Base-by-base conservation (phyloP, 1,139 yeast genomes). In the Debaryomyces subglobosus region DNA sequence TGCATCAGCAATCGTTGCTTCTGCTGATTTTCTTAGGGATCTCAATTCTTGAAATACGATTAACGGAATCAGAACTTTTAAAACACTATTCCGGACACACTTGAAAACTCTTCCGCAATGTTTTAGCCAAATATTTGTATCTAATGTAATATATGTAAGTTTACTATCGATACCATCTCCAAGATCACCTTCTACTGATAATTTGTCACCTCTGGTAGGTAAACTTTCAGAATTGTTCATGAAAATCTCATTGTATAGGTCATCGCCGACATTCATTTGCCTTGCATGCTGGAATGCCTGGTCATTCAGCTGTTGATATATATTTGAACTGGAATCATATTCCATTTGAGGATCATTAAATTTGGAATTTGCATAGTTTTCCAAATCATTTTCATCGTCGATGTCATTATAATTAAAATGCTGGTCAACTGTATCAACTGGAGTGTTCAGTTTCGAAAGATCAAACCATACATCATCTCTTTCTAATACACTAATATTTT, bases 71-170 rank as follows among this genome's bases (percentile, higher is more conserved):
- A 81, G 67, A 65, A 77, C 65, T 67, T 71, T 81, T 56, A 87
- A 74, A 2, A 85, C 79, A 10, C 77, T 78, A 55, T 81, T 81
- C 34, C 85, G 74, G 13, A 86, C 81, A 58, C 89, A 81, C 62
- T 87, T 87, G 69, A 78, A 87, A 27, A 87, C 74, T 51, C 86
- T 75, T 2, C 94, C 95, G 63, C 91, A 86, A 61, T 86, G 92
- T 57, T 87, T 85, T 54, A 87, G 70, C 94, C 94, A 87, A 51
- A 87, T 83, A 53, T 88, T 86, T 6, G 95, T 87, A 67, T 87
- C 95, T 48, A 86, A 71, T 1, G 90, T 82, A 48, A 86, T 77
- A 56, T 77, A 78, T 0, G 91, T 84, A 37, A 81, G 67, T 8
- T 74, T 64, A 7, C 79, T 73, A 58, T 82, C 86, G 77, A 82